phyloP scores from a whole-genome alignment of 768 basidiomycete species.

The Suillus clintonianus region DNA sequence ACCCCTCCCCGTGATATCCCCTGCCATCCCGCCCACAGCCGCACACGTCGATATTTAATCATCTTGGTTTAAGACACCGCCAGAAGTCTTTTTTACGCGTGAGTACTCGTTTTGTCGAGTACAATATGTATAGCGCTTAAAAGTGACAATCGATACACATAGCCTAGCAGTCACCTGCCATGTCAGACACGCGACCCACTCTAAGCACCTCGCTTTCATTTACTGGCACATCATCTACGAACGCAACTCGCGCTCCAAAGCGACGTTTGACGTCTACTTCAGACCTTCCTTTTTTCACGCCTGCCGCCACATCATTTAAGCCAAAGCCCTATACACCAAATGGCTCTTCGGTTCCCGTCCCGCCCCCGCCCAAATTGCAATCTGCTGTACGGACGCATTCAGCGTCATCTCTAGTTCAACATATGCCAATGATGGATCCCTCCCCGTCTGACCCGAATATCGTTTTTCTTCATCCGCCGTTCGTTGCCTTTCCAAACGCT shows the following conservation, averaged over 20 bases:
- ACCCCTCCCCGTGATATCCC: conserved; percentile 29
- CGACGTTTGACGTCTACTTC: conserved; percentile 48
- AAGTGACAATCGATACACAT: neutral
- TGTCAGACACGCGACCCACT: conserved; percentile 19
- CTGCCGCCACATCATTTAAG: conserved; percentile 64
- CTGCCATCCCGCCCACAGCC: conserved; percentile 2
- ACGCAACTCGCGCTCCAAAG: conserved; percentile 39
- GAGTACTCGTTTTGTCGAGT: neutral
- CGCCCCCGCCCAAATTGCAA: conserved; percentile 26
- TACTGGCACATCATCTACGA: conserved; percentile 29
- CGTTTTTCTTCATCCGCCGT: conserved; percentile 76
- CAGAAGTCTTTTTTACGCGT: conserved; percentile 9
- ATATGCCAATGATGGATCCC: conserved; percentile 66
- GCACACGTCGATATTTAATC: conserved; percentile 2
- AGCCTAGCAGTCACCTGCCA: conserved; percentile 10
- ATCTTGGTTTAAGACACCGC: neutral
- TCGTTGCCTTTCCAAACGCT: conserved; percentile 64
- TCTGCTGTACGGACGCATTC: conserved; percentile 30
- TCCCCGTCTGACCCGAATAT: conserved; percentile 63
- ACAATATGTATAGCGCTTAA: neutral
- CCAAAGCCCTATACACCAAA: conserved; percentile 63
- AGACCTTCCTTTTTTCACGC: conserved; percentile 61
- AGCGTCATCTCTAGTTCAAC: conserved; percentile 38
- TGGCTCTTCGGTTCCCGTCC: conserved; percentile 19
- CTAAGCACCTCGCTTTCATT: conserved; percentile 23